Evolutionary conservation across 129 eudicot genomes (phyloP).

Genomic region (Saussurea involucrata): DNA sequence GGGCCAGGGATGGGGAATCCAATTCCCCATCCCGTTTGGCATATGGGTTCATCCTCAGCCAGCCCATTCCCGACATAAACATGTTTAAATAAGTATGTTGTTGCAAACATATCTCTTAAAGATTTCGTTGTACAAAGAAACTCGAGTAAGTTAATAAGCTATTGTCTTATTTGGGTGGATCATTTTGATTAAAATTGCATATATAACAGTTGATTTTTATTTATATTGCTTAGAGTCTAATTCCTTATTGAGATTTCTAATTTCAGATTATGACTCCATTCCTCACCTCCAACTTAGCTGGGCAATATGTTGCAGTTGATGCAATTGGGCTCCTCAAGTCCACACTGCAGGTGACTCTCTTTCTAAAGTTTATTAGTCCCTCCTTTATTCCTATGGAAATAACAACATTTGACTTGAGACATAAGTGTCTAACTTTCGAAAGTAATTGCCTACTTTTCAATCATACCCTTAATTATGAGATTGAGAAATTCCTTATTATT

Average conservation of each 20-base stretch:
- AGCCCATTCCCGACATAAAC: too few relatives aligned
- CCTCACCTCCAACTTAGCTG: conserved; percentile 87
- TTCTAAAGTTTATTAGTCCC: background rate
- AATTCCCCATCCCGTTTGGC: too few relatives aligned
- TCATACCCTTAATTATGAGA: too few relatives aligned
- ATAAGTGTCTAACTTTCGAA: too few relatives aligned
- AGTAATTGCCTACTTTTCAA: background rate
- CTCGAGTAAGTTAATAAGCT: too few relatives aligned
- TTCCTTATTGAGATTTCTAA: background rate
- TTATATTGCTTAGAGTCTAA: background rate
- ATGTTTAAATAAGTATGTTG: too few relatives aligned
- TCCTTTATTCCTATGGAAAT: background rate
- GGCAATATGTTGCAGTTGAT: conserved; percentile 90
- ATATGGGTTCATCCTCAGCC: too few relatives aligned
- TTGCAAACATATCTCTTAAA: too few relatives aligned
- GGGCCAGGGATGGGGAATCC: too few relatives aligned
- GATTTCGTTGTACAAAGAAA: too few relatives aligned
- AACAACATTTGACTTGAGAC: background rate
- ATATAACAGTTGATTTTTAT: background rate
- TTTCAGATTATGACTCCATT: conserved; percentile 82
- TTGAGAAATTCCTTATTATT: too few relatives aligned
- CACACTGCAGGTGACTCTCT: conserved; percentile 66
- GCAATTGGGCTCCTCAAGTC: conserved; percentile 73
- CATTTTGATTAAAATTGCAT: background rate
- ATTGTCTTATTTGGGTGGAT: too few relatives aligned